phyloP scores from a whole-genome alignment of 2,329 filamentous ascomycete genomes.

The Trichoderma hamatum region DNA sequence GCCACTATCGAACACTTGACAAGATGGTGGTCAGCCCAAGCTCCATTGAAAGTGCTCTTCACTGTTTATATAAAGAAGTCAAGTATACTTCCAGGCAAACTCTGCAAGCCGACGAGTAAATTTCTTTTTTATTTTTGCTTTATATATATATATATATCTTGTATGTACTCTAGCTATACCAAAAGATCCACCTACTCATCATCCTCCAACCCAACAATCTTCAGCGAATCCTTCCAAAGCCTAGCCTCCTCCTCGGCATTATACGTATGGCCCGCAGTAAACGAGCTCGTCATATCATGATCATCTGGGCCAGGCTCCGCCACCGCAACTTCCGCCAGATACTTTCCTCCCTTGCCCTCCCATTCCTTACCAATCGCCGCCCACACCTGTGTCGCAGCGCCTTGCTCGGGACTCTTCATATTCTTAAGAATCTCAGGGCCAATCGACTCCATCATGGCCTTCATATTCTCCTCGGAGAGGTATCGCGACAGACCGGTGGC shows the following conservation, averaged over 20 bases:
- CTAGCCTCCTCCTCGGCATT: constrained; percentile 43
- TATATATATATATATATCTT: neutral
- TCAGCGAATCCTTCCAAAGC: constrained; percentile 43
- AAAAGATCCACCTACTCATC: constrained; percentile 1
- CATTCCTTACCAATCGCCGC: constrained; percentile 47
- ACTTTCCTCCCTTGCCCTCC: constrained; percentile 52
- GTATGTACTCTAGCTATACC: neutral
- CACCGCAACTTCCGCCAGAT: constrained; percentile 48
- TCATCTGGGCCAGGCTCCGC: constrained; percentile 27
- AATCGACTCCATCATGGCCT: neutral
- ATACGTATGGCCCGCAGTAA: constrained; percentile 38
- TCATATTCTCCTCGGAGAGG: constrained; percentile 3
- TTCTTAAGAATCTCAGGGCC: neutral
- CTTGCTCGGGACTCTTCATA: constrained; percentile 40
- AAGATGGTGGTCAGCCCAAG: no score
- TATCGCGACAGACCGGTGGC: constrained; percentile 2
- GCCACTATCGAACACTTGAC: no score
- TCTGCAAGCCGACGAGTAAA: no score
- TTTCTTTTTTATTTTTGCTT: no score
- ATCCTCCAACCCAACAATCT: constrained; percentile 22
- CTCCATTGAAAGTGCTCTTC: no score
- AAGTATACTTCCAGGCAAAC: neutral
- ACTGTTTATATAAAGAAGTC: no score
- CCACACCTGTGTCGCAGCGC: constrained; percentile 52
- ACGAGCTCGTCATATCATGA: constrained; percentile 6